Conservation (phyloP, 192 early-diverging fungal species). For the Diversispora epigaea region DNA sequence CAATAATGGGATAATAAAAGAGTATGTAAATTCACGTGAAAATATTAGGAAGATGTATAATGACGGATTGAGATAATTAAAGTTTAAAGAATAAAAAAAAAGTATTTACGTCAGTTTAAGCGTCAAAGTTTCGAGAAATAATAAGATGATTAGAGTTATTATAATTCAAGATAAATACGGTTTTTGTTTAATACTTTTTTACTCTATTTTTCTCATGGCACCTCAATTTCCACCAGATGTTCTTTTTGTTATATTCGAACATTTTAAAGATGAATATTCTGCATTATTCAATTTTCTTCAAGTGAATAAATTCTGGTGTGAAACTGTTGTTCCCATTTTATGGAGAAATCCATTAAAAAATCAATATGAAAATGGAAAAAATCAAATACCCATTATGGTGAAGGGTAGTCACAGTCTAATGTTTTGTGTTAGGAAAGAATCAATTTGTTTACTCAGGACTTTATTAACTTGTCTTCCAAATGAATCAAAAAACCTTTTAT, state of each 20-base stretch:
- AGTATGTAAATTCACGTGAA: too few species aligned
- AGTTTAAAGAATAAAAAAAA: too few species aligned
- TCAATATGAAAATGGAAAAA: background rate
- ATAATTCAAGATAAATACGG: too few species aligned
- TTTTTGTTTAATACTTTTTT: too few species aligned
- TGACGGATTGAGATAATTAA: too few species aligned
- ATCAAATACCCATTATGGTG: too few species aligned
- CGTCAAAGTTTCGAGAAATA: too few species aligned
- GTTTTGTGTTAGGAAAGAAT: background rate
- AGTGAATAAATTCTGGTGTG: background rate
- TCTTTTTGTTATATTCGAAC: background rate
- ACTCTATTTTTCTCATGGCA: background rate
- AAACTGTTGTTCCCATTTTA: background rate
- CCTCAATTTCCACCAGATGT: background rate
- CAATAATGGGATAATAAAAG: too few species aligned
- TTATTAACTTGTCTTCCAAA: background rate
- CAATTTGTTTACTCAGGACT: background rate
- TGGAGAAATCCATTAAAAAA: conserved; percentile 10
- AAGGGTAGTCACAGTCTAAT: background rate
- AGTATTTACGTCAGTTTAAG: too few species aligned
- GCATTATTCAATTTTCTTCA: background rate
- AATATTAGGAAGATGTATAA: too few species aligned
- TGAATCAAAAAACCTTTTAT: background rate
- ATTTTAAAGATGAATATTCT: background rate
- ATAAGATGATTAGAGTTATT: too few species aligned